Evolutionary conservation across 805 yeast species (phyloP).

Genomic region (Cyberlindnera veronae): DNA sequence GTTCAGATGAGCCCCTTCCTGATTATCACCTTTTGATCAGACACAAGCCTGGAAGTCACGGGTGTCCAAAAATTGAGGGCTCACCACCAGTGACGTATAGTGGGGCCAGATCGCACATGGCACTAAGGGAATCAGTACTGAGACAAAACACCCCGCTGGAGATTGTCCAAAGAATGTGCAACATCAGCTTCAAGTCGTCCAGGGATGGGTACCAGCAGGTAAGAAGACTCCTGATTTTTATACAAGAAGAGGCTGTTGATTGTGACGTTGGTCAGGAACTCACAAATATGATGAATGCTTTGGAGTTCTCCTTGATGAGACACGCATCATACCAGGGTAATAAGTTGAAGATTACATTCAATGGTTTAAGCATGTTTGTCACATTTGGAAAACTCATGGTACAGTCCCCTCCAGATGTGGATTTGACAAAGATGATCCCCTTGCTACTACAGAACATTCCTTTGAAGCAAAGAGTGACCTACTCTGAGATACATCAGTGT

Average conservation of each 20-base stretch:
- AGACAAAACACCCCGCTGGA: not conserved
- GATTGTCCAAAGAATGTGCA: constrained; percentile 4
- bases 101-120: too few relatives aligned
- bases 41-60: too few relatives aligned
- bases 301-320: constrained; percentile 2
- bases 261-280: constrained; percentile 1
- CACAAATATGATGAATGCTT: not conserved
- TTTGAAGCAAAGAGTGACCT: constrained; percentile 3
- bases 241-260: not conserved
- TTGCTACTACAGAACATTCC: not conserved
- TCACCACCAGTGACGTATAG: too few relatives aligned
- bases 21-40: too few relatives aligned
- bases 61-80: too few relatives aligned
- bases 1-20: too few relatives aligned
- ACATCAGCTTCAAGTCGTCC: not conserved
- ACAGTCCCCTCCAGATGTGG: constrained; percentile 2
- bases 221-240: not conserved
- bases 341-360: not conserved
- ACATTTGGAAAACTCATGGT: not conserved
- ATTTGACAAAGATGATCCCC: constrained; percentile 2
- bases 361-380: not conserved
- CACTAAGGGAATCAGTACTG: constrained; percentile 1
- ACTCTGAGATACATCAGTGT: not conserved
- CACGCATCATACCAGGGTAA: not conserved
- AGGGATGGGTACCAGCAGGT: not conserved